phyloP scores from a whole-genome alignment of 2,329 filamentous ascomycete genomes.

The Colletotrichum musicola region DNA sequence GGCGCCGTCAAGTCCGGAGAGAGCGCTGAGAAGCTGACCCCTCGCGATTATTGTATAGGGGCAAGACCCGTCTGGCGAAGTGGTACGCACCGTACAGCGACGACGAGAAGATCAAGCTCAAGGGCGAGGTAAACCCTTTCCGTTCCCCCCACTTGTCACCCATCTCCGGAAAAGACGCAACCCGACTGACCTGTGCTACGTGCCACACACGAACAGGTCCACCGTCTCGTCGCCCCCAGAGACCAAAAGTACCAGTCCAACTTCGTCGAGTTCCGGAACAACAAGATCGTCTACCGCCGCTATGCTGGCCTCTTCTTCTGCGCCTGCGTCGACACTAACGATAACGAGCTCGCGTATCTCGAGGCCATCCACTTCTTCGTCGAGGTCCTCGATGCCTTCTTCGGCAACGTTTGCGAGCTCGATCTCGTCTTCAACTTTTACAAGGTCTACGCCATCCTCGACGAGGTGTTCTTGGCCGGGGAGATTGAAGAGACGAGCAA shows the following conservation, averaged over 20 bases:
- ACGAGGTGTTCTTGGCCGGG: conserved; percentile 96
- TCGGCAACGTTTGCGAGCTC: conserved; percentile 98
- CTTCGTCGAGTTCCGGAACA: conserved; percentile 95
- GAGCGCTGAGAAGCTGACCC: conserved; percentile 19
- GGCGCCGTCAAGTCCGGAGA: background rate
- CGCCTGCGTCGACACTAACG: conserved; percentile 98
- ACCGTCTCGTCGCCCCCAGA: conserved; percentile 95
- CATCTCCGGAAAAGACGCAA: background rate
- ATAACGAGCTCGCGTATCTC: conserved; percentile 96
- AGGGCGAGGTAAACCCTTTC: conserved; percentile 81
- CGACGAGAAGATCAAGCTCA: conserved; percentile 98
- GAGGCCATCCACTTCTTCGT: conserved; percentile 99
- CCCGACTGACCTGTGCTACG: background rate
- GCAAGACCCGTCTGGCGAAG: conserved; percentile 97
- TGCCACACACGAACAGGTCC: conserved; percentile 70
- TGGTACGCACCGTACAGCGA: conserved; percentile 99
- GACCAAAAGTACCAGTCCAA: conserved; percentile 99
- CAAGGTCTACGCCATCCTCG: conserved; percentile 96
- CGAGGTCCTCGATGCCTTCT: conserved; percentile 97
- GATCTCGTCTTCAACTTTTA: conserved; percentile 89
- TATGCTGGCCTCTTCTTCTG: conserved; percentile 99
- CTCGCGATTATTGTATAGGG: conserved; percentile 65
- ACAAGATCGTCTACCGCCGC: conserved; percentile 96
- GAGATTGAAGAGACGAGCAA: conserved; percentile 99
- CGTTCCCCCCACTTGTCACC: conserved; percentile 16